Evolutionary conservation across 345 rosid genomes (phyloP).

Genomic region (Populus tremula): DNA sequence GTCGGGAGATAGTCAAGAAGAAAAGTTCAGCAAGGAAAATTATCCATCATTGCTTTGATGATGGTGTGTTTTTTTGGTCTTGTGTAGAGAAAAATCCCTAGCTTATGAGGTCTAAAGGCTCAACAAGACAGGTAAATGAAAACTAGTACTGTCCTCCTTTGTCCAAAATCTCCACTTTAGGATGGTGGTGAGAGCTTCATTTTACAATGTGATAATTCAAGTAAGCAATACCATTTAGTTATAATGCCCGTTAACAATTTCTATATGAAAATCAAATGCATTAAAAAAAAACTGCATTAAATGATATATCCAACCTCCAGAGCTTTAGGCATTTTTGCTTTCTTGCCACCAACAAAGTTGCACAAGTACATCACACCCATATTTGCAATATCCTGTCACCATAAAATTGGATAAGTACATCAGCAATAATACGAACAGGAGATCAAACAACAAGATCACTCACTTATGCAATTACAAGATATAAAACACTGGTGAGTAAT

Average conservation of each 20-base stretch:
- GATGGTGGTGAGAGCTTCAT: not conserved
- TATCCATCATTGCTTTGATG: too few relatives aligned
- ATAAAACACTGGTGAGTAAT: not conserved
- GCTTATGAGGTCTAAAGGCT: too few relatives aligned
- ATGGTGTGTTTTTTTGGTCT: too few relatives aligned
- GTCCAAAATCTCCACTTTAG: not conserved
- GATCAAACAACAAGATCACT: not conserved
- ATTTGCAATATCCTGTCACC: conserved; percentile 34
- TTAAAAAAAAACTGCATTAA: not conserved
- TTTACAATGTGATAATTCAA: not conserved
- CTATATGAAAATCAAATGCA: not conserved
- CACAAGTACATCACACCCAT: conserved; percentile 30
- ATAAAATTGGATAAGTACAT: not conserved
- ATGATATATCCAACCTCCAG: conserved; percentile 23
- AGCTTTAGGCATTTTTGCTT: conserved; percentile 25
- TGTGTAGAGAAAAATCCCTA: too few relatives aligned
- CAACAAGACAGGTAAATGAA: not conserved
- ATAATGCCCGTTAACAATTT: not conserved
- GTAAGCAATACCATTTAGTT: not conserved
- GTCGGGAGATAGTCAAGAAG: too few relatives aligned
- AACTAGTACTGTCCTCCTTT: not conserved
- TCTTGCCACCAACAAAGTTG: conserved; percentile 28
- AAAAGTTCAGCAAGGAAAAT: too few relatives aligned
- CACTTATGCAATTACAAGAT: not conserved
- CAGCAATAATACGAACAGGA: not conserved